Conservation (phyloP, 805 yeast genomes). For the Wickerhamiella siamensis region DNA sequence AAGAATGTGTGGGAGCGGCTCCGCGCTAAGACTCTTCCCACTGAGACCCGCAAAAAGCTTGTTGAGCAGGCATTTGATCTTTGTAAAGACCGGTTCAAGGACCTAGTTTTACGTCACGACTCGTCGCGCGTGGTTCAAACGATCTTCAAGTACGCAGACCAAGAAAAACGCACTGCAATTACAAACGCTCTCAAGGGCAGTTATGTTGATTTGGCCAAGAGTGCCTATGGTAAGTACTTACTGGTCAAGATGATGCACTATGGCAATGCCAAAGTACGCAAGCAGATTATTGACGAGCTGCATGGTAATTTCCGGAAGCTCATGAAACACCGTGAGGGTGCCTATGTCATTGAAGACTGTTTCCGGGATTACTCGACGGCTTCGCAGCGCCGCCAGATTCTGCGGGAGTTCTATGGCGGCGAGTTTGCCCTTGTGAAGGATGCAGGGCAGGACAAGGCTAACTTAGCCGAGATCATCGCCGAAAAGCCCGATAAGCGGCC, state of each 20-base stretch:
- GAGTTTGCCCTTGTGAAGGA: conserved; percentile 85
- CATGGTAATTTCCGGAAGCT: conserved; percentile 84
- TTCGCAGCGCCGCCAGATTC: conserved; percentile 78
- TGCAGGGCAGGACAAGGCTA: conserved; percentile 44
- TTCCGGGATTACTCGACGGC: conserved; percentile 71
- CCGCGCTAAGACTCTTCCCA: conserved; percentile 68
- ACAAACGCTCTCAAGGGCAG: conserved; percentile 57
- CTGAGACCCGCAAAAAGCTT: conserved; percentile 58
- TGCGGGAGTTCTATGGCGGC: conserved; percentile 93
- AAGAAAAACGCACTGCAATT: conserved; percentile 61
- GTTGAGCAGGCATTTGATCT: conserved; percentile 77
- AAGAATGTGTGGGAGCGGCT: conserved; percentile 83
- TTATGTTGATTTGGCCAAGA: conserved; percentile 71
- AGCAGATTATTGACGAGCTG: conserved; percentile 60
- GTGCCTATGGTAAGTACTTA: conserved; percentile 86
- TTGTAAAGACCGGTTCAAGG: conserved; percentile 61
- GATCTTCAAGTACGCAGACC: conserved; percentile 69
- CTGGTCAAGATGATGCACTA: conserved; percentile 80
- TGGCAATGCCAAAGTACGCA: conserved; percentile 73
- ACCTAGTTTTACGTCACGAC: conserved; percentile 87
- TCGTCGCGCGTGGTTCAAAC: conserved; percentile 95
- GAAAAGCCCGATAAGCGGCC: conserved; percentile 67
- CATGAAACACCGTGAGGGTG: conserved; percentile 96
- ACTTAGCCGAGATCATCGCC: conserved; percentile 48
- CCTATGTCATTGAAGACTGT: conserved; percentile 90